These are phyloP conservation scores for Pyrus betulifolia DNA, from an alignment of 306 rosid genomes.

Conservation along the genomic window DNA sequence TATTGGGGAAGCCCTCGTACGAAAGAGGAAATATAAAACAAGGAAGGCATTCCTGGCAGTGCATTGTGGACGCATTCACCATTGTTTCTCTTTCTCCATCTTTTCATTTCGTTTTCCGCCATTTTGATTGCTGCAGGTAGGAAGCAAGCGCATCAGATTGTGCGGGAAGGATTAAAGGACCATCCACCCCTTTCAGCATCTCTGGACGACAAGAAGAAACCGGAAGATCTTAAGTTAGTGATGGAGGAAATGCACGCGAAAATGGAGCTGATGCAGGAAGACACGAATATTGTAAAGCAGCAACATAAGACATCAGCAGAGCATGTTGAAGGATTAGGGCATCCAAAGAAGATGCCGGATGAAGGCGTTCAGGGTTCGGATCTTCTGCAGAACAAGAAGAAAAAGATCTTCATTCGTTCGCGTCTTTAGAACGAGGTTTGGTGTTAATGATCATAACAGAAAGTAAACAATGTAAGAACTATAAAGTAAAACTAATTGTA, in stretches of 20 bases:
- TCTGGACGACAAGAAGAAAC: conserved; percentile 27
- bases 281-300: conserved; percentile 26
- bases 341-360: conserved; percentile 27
- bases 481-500: background rate
- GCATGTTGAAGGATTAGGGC: conserved; percentile 24
- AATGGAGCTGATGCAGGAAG: conserved; percentile 35
- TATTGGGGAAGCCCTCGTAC: too few relatives aligned
- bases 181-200: conserved; percentile 25
- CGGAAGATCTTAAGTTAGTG: conserved; percentile 29
- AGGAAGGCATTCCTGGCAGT: too few relatives aligned
- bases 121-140: conserved; percentile 36
- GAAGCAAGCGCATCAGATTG: conserved; percentile 32
- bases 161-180: conserved; percentile 34
- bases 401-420: conserved; percentile 63
- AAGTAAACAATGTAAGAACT: background rate
- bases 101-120: background rate
- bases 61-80: background rate
- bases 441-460: background rate
- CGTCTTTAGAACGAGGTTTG: conserved; percentile 34
- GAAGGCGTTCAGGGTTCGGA: conserved; percentile 32
- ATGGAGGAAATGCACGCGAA: conserved; percentile 32
- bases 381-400: conserved; percentile 28
- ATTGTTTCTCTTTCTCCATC: background rate
- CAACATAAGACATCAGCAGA: conserved; percentile 30
- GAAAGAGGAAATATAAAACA: background rate